Evolutionary conservation across 2,329 filamentous ascomycete species (phyloP).

Genomic region (Aspergillus japonicus): DNA sequence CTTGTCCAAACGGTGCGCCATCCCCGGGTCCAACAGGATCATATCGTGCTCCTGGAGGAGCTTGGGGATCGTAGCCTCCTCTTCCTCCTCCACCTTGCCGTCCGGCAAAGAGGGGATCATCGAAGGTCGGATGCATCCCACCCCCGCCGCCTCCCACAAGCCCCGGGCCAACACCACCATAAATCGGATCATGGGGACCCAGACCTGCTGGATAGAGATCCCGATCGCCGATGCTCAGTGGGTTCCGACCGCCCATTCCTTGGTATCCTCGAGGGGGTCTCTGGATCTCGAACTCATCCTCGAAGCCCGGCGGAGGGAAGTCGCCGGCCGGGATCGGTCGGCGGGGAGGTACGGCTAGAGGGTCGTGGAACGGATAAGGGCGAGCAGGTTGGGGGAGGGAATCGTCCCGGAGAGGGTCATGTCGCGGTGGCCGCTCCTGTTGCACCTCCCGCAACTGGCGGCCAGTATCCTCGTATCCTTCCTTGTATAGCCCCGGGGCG

Average conservation of each 20-base stretch:
- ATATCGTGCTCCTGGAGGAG: slow-evolving; percentile 85
- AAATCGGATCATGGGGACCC: slow-evolving; percentile 78
- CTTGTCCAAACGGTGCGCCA: slow-evolving; percentile 46
- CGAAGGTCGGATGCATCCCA: slow-evolving; percentile 95
- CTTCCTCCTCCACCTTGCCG: slow-evolving; percentile 46
- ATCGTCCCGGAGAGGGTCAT: slow-evolving; percentile 53
- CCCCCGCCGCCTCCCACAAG: slow-evolving; percentile 66
- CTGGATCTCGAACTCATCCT: slow-evolving; percentile 86
- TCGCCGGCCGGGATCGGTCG: slow-evolving; percentile 67
- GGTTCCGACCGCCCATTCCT: slow-evolving; percentile 52
- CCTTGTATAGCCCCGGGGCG: slow-evolving; percentile 71
- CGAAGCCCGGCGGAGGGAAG: slow-evolving; percentile 84
- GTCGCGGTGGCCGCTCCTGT: slow-evolving; percentile 42
- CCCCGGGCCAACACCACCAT: slow-evolving; percentile 63
- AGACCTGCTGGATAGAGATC: slow-evolving; percentile 86
- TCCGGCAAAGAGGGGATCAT: slow-evolving; percentile 79
- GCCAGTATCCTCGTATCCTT: slow-evolving; percentile 68
- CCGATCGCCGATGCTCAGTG: slow-evolving; percentile 73
- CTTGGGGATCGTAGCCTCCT: slow-evolving; percentile 64
- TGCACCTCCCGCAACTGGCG: slow-evolving; percentile 40
- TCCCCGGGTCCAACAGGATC: slow-evolving; percentile 78
- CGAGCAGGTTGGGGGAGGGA: slow-evolving; percentile 60
- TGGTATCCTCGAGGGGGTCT: slow-evolving; percentile 58
- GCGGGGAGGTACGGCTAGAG: slow-evolving; percentile 59
- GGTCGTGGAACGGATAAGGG: slow-evolving; percentile 67